Base-by-base conservation (phyloP, 345 rosid species). In the Lepidium africanum region DNA sequence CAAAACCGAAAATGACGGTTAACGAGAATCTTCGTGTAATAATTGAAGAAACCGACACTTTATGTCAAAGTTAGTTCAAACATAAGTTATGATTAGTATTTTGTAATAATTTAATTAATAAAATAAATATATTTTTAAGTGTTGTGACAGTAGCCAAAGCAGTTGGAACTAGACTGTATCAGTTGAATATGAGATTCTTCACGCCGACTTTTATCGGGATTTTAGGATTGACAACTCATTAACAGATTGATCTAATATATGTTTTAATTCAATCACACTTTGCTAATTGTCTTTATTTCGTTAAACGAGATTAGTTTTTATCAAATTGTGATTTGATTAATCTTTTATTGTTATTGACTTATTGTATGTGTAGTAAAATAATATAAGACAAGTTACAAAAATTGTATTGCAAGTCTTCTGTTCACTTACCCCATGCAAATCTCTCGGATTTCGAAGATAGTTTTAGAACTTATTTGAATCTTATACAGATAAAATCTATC, bases 1-100 rank as follows among this genome's bases (percentile, higher is more conserved):
- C 70, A 68, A 68, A 74, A 74, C 65, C 67, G 70, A 68, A 74
- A 74, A 61, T 67, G 78, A 74, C 78, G 78, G 78, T 74, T 62
- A 68, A 61, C 45, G 65, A 61, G 78, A 68, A 53, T 74, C 70
- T 63, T 68, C 64, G 59, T 74, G 21, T 74, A 74, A 74, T 74
- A 68, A 61, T 68, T 61, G 62, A 7, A 62, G 56, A 74, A 69
- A 76, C 79, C 79, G 75, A 76, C 79, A 69, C 76, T 76, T 69
- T 9, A 57, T 70, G 54, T 70, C 63, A 70, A 76, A 70, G 79
- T 76, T 58, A 63, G 25, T 19, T 63, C 62, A 70, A 70, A 76
- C 75, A 70, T 76, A 76, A 76, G 75, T 30, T 63, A 75, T 52
- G 56, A 61, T 74, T 46, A 62, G 33, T 51, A 27, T 51, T n/a